Evolutionary conservation across 1,284 basidiomycete genomes (phyloP).

Genomic region (Termitomyces sp.): DNA sequence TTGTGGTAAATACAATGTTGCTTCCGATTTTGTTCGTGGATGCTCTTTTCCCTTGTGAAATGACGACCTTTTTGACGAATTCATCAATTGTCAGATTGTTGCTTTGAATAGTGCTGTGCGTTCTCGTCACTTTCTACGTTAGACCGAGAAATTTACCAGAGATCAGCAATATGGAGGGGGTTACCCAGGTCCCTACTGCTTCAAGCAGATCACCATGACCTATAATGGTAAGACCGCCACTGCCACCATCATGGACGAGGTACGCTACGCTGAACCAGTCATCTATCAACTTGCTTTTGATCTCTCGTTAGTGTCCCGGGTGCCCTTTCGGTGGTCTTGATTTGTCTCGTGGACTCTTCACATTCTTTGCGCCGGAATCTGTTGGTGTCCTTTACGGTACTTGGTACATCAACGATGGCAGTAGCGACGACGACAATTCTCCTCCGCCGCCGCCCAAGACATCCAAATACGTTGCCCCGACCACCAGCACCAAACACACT

Average conservation of each 20-base stretch:
- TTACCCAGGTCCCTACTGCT: constrained; percentile 57
- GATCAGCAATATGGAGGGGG: constrained; percentile 42
- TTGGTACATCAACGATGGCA: constrained; percentile 50
- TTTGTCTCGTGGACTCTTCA: constrained; percentile 67
- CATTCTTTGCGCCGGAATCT: constrained; percentile 38
- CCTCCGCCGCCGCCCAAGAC: constrained; percentile 34
- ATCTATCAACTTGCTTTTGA: neutral
- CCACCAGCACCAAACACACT: constrained; percentile 36
- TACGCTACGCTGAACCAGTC: constrained; percentile 24
- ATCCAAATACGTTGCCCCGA: constrained; percentile 56
- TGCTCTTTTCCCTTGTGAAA: neutral
- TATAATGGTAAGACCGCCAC: constrained; percentile 55
- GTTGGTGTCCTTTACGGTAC: constrained; percentile 49
- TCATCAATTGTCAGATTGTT: constrained; percentile 28
- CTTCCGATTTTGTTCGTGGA: constrained; percentile 29
- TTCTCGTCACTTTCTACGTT: constrained; percentile 18
- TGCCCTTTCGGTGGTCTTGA: constrained; percentile 72
- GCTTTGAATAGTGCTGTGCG: constrained; percentile 27
- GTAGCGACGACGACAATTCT: constrained; percentile 50
- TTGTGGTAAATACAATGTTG: constrained; percentile 30
- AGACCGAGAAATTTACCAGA: neutral
- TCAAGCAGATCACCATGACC: constrained; percentile 60
- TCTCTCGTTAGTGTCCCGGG: constrained; percentile 46
- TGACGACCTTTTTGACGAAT: neutral
- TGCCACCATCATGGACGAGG: constrained; percentile 70